Evolutionary conservation across 2,329 filamentous ascomycete genomes (phyloP), one percentile per base, ranked within the genome.

Genomic region (Colletotrichum lentis): DNA sequence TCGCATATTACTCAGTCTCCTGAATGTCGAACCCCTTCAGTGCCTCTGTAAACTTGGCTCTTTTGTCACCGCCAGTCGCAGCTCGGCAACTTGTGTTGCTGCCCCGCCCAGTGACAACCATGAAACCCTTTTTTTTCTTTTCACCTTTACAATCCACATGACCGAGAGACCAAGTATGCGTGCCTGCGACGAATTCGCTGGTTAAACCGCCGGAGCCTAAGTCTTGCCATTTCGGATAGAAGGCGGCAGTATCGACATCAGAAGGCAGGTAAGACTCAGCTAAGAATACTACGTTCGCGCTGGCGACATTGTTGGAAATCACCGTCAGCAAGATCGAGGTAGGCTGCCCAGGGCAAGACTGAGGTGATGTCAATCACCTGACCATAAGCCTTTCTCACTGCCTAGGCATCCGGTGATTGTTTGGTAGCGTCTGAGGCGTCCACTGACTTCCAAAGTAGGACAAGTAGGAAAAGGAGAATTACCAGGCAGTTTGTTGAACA

Each of bases 391-490:
- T 55, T 62, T 18, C 37, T 39, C 41, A 56, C 49, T 31, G 47
- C 50, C 1, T n/a, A 31, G 1, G 22, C 41, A n/a, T 63, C 60
- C 11, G 31, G 50, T 0, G 50, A 37, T 20, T 56, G 41, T 0
- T 47, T 56, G 1, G 60, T 52, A 3, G 60, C 60, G 3, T 56
- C 43, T 7, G 60, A 43, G n/a, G 60, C 52, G 5, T 63, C 52
- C 5, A 63, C 41, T 5, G 60, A 63, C 3, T 5, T 63, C 60
- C 50, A 63, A n/a, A n/a, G n/a, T n/a, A n/a, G n/a, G n/a, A n/a
- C n/a, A 1, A 56, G 52, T 63, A 0, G 5, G 31, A 3, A 1
- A 3, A 3, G 14, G 3, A 2, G 11, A 22, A 27, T 24, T 5
- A 11, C 10, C 3, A 49, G 46, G 6, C 20, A 22, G 10, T 22